These are phyloP conservation scores for Coffea eugenioides DNA, from an alignment of 257 asterid genomes.

Conservation along the genomic window DNA sequence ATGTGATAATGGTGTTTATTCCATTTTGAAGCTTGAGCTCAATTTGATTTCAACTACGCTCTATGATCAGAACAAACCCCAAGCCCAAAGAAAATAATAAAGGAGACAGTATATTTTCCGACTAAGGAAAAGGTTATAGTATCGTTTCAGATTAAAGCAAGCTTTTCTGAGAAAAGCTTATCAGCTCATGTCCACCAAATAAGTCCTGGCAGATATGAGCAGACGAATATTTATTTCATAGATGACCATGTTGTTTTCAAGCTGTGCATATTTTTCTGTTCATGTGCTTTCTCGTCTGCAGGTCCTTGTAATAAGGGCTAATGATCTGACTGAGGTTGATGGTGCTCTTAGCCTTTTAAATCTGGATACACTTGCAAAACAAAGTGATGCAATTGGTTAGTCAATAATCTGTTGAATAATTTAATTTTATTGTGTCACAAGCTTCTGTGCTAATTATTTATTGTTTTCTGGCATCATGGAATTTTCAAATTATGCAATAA, in stretches of 20 bases:
- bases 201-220: background rate
- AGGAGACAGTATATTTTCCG: background rate
- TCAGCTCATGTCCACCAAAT: background rate
- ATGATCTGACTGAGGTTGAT: constrained; percentile 76
- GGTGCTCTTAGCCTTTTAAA: constrained; percentile 88
- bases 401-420: constrained; percentile 11
- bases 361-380: constrained; percentile 68
- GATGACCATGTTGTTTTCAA: background rate
- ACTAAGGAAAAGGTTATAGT: background rate
- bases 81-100: background rate
- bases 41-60: background rate
- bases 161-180: background rate
- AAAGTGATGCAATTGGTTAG: constrained; percentile 57
- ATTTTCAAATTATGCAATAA: background rate
- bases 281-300: constrained; percentile 24
- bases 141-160: background rate
- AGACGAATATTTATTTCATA: background rate
- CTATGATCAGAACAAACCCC: background rate
- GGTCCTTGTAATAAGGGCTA: constrained; percentile 62
- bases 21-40: background rate
- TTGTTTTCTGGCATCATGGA: background rate
- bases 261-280: background rate
- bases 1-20: background rate
- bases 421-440: background rate
- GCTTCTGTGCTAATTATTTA: constrained; percentile 2